Percentiles rank a stretch among this genome's conserved stretches.
Evolutionary conservation across 805 yeast species (phyloP).

Genomic region (Saturnispora quitensis): DNA sequence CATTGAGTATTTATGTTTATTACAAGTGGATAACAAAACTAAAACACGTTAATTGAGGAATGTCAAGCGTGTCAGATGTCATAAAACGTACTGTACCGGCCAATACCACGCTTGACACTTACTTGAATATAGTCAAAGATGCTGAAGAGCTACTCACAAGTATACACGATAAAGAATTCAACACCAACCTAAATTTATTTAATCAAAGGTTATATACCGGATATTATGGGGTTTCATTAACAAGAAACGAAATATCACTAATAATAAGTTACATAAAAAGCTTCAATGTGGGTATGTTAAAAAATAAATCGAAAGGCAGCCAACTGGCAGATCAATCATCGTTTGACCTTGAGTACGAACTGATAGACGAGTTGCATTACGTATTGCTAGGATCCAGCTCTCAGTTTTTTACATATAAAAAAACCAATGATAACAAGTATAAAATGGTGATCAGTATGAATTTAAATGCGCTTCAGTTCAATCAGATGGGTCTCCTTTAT

Average conservation of each 20-base stretch:
- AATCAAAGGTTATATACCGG: neutral
- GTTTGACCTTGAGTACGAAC: neutral
- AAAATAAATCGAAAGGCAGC: neutral
- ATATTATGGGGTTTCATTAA: neutral
- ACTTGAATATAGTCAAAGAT: neutral
- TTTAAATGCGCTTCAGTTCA: neutral
- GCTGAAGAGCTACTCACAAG: neutral
- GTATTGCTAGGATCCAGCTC: conserved; percentile 9
- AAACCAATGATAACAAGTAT: neutral
- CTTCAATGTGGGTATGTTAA: neutral
- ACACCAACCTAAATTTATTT: neutral
- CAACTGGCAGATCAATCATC: neutral
- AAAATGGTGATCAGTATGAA: conserved; percentile 3
- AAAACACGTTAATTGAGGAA: neutral
- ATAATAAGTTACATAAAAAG: neutral
- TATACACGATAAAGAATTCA: neutral
- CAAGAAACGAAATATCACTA: neutral
- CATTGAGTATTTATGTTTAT: neutral
- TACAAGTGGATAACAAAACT: neutral
- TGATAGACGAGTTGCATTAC: conserved; percentile 3
- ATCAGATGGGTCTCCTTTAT: conserved; percentile 6
- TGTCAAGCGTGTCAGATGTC: neutral
- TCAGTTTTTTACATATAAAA: conserved; percentile 2
- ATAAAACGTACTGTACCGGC: neutral
- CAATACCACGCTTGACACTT: neutral